Conservation (phyloP, 2,329 filamentous ascomycete species). For the Monilinia fructigena region DNA sequence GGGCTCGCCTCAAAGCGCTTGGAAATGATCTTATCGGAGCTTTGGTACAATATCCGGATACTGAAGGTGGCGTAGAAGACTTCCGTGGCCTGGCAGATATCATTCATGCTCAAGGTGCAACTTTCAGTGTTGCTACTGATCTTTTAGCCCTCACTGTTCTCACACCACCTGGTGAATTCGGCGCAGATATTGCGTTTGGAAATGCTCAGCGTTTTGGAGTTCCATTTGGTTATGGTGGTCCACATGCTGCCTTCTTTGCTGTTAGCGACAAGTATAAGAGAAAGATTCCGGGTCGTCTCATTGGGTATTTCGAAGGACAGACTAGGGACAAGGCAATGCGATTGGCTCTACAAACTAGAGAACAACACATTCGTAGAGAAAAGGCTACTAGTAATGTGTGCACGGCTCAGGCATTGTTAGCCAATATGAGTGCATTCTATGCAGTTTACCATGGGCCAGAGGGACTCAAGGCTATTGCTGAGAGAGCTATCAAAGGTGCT, state of each 20-base stretch:
- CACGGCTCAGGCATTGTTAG: slow-evolving; percentile 88
- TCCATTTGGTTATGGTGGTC: slow-evolving; percentile 86
- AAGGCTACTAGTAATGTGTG: slow-evolving; percentile 98
- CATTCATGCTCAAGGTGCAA: slow-evolving; percentile 74
- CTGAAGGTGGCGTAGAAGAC: slow-evolving; percentile 74
- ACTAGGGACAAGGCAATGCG: slow-evolving; percentile 74
- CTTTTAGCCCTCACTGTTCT: slow-evolving; percentile 82
- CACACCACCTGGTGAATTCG: slow-evolving; percentile 89
- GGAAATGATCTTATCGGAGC: slow-evolving; percentile 84
- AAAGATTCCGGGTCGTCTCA: slow-evolving; percentile 86
- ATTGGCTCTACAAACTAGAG: slow-evolving; percentile 84
- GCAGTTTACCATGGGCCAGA: slow-evolving; percentile 88
- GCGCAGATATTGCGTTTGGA: slow-evolving; percentile 92
- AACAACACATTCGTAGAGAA: slow-evolving; percentile 94
- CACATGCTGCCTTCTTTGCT: slow-evolving; percentile 96
- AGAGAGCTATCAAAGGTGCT: slow-evolving; percentile 70
- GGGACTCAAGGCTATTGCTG: slow-evolving; percentile 79
- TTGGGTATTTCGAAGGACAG: slow-evolving; percentile 93
- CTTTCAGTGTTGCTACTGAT: slow-evolving; percentile 86
- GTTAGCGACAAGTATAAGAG: slow-evolving; percentile 89
- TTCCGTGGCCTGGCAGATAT: slow-evolving; percentile 71
- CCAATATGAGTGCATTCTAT: slow-evolving; percentile 95
- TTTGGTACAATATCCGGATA: slow-evolving; percentile 93
- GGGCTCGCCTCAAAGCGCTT: slow-evolving; percentile 66
- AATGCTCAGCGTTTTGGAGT: slow-evolving; percentile 90